Evolutionary conservation across 163 green algal species (phyloP).

Genomic region (Scenedesmus sp.): DNA sequence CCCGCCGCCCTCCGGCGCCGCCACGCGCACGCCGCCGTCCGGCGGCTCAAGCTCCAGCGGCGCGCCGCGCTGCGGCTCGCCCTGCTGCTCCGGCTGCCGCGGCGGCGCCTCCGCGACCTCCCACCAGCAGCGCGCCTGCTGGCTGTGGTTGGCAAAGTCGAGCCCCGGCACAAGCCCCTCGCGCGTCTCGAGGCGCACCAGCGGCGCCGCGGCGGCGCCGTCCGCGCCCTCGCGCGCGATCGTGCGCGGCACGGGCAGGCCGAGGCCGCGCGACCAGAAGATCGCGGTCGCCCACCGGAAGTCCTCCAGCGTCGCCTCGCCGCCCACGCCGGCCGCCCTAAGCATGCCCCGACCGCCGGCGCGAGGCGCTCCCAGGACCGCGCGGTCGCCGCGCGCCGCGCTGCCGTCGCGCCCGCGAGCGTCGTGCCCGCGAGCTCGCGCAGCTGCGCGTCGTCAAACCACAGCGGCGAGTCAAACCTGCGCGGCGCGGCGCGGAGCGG

Average conservation of each 20-base stretch:
- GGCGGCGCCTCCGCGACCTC: constrained; percentile 51
- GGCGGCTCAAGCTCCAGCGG: too few relatives aligned
- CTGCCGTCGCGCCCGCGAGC: constrained; percentile 63
- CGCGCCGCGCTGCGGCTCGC: constrained; percentile 3
- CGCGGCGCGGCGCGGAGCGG: constrained; percentile 36
- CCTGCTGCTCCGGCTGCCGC: constrained; percentile 16
- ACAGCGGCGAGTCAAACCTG: constrained; percentile 70
- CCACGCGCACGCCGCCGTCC: too few relatives aligned
- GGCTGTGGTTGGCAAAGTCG: constrained; percentile 88
- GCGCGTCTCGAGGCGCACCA: constrained; percentile 36
- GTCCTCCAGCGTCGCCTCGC: constrained; percentile 64
- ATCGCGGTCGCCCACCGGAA: constrained; percentile 82
- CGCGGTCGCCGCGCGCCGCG: constrained; percentile 37
- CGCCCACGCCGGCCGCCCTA: constrained; percentile 37
- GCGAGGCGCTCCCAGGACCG: constrained; percentile 60
- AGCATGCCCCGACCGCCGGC: constrained; percentile 29
- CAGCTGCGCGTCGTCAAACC: constrained; percentile 59
- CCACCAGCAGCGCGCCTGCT: constrained; percentile 72
- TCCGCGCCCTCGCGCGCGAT: background rate
- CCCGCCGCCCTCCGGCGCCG: background rate
- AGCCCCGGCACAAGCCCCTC: constrained; percentile 87
- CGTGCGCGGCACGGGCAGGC: constrained; percentile 45
- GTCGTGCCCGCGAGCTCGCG: constrained; percentile 69
- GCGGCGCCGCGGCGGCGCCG: constrained; percentile 1
- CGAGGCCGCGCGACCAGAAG: constrained; percentile 76